Base-by-base conservation (phyloP, 345 rosid genomes). In the Syzygium aqueum region DNA sequence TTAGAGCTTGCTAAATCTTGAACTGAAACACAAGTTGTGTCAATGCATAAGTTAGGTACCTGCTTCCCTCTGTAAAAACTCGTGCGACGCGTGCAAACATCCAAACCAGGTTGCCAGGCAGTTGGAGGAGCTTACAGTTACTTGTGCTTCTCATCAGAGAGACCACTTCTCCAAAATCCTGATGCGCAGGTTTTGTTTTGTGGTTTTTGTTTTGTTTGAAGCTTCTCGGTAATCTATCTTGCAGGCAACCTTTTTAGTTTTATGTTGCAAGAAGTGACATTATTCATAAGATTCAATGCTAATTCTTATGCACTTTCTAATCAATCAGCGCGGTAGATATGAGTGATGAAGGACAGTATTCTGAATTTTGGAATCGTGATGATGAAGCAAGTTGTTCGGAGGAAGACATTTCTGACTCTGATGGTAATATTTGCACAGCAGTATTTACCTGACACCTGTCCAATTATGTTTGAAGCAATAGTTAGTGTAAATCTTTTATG, bases 301-400 rank as follows among this genome's bases (percentile, higher is more conserved):
- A 67, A 88, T 86, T 84, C 43, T 40, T 86, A 84, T 61, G 43
- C 82, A 19, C n/a, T 67, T 89, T 85, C 51, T 46, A 37, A 27
- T 90, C 6, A 5, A 87, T 86, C 92, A 95, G 99, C 91, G 89
- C 96, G 30, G 85, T 87, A 33, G 93, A 90, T 86, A 89, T 40
- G 90, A 87, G 52, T 59, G 90, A 89, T 57, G 91, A 90, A 67
- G 95, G 92, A 56, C 91, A 89, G 40, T 86, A 85, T 88, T 97
- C 99, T 28, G 99, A 97, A 90, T 97, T 96, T 90, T 97, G 99
- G 99, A 95, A 95, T 86, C 96, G 92, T 87, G 94, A 92, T 37
- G 97, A 95, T 87, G 99, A 94, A 92, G 96, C 89, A 15, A 95
- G 93, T 86, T 87, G 88, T 90, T 95, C 98, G 7, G 98, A 96